These are phyloP conservation scores for Tausonia pullulans DNA, from an alignment of 1,284 basidiomycete genomes.

Conservation along the genomic window DNA sequence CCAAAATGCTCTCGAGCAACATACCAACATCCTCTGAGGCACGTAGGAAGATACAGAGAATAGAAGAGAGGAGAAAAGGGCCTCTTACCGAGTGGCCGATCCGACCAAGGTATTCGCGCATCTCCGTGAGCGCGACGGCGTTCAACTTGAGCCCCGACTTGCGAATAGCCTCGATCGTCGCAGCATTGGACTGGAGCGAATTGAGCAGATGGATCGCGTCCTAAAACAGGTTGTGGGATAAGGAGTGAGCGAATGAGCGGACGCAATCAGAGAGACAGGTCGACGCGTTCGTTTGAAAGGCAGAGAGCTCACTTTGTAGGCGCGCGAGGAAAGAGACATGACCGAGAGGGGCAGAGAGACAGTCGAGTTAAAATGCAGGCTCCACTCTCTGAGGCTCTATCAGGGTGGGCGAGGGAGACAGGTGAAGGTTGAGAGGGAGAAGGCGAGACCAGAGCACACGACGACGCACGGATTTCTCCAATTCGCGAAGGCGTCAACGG, in stretches of 20 bases:
- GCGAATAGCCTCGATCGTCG: constrained; percentile 70
- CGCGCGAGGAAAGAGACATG: constrained; percentile 8
- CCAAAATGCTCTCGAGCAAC: not conserved
- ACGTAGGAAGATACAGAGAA: not conserved
- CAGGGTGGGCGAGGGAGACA: too few species aligned
- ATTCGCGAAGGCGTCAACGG: too few species aligned
- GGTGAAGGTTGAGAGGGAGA: too few species aligned
- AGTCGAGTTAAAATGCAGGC: too few species aligned
- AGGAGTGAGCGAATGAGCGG: not conserved
- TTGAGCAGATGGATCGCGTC: constrained; percentile 84
- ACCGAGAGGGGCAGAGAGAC: not conserved
- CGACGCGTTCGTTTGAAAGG: not conserved
- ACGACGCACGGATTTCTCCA: too few species aligned
- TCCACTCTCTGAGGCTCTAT: too few species aligned
- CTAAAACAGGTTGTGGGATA: constrained; percentile 19
- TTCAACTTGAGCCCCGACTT: constrained; percentile 61
- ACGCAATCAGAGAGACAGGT: not conserved
- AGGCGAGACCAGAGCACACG: too few species aligned
- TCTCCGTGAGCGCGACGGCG: constrained; percentile 70
- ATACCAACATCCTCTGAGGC: too few species aligned
- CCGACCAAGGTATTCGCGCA: constrained; percentile 75
- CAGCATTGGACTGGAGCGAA: constrained; percentile 87
- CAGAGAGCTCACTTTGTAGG: constrained; percentile 2
- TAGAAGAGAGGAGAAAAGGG: not conserved
- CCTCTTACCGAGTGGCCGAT: constrained; percentile 71